Conservation (phyloP, 106 monocot genomes). For the Dendrobium catenatum region DNA sequence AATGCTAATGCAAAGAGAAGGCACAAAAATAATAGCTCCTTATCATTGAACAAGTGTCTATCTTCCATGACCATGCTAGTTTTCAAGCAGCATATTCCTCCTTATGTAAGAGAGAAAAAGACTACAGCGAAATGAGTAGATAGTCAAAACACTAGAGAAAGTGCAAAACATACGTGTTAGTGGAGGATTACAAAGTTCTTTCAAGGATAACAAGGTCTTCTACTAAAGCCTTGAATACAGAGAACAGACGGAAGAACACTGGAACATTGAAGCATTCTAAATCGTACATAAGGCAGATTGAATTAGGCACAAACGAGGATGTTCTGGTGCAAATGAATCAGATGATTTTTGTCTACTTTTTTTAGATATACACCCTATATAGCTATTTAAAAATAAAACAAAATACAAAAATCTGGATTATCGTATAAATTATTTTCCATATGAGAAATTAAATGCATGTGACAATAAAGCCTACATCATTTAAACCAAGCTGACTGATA, state of each 20-base stretch:
- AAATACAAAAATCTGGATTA: neutral
- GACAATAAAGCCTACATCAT: too few relatives aligned
- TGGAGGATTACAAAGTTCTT: neutral
- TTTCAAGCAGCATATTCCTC: neutral
- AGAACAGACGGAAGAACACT: neutral
- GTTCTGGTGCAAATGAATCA: neutral
- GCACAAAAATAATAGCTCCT: neutral
- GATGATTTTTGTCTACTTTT: neutral
- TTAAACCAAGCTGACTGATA: too few relatives aligned
- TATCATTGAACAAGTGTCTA: neutral
- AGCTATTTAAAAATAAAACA: neutral
- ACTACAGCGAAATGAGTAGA: neutral
- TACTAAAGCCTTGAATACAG: neutral
- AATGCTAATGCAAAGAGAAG: neutral
- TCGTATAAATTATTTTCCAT: neutral
- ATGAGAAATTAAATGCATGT: neutral
- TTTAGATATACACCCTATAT: neutral
- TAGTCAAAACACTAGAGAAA: neutral
- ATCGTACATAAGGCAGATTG: neutral
- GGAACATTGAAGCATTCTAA: neutral
- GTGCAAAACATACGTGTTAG: neutral
- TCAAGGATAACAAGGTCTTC: neutral
- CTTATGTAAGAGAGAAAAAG: neutral
- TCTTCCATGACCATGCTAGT: neutral
- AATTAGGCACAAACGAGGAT: neutral